Evolutionary conservation across 345 rosid genomes (phyloP).

Genomic region (Linum lewisii): DNA sequence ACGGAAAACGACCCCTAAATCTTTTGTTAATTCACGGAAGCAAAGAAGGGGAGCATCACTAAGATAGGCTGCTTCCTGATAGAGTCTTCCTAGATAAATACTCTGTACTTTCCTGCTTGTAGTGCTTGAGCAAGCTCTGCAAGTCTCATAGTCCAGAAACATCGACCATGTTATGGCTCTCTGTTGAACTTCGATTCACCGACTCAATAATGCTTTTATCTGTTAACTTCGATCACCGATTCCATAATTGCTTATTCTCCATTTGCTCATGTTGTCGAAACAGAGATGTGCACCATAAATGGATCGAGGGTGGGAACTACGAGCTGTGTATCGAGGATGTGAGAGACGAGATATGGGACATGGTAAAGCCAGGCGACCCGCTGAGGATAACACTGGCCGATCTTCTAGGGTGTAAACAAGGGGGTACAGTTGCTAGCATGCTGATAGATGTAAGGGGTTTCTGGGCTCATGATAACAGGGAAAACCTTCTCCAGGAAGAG

Average conservation of each 20-base stretch:
- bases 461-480: conserved; percentile 99
- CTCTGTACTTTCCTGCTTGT: conserved; percentile 82
- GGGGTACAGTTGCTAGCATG: conserved; percentile 98
- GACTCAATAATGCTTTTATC: neutral
- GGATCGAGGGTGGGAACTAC: conserved; percentile 99
- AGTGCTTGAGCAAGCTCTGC: conserved; percentile 46
- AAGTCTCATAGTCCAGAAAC: conserved; percentile 64
- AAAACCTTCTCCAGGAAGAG: conserved; percentile 97
- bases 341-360: conserved; percentile 97
- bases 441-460: conserved; percentile 93
- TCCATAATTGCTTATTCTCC: neutral
- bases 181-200: conserved; percentile 1
- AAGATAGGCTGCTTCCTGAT: conserved; percentile 82
- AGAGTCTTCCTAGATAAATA: conserved; percentile 82
- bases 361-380: conserved; percentile 93
- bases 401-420: conserved; percentile 86
- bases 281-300: conserved; percentile 98
- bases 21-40: conserved; percentile 42
- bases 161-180: conserved; percentile 12
- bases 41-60: conserved; percentile 82
- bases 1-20: too few relatives aligned
- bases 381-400: conserved; percentile 60
- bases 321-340: conserved; percentile 96
- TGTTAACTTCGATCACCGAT: neutral
- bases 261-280: conserved; percentile 4